phyloP scores from a whole-genome alignment of 495 filamentous ascomycete species.

The Neurospora sp. region DNA sequence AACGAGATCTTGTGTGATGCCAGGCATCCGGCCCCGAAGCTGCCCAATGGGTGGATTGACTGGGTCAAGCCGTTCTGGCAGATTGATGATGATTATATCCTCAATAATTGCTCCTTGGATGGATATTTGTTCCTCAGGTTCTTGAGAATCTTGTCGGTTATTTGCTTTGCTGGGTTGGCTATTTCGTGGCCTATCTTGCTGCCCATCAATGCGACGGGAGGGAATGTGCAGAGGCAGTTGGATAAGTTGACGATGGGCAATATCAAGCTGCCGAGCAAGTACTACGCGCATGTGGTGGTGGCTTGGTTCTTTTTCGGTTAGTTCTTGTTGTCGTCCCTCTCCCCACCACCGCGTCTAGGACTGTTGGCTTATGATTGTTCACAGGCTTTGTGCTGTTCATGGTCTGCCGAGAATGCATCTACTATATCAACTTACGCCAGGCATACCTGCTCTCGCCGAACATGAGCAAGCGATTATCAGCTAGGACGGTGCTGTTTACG shows the following conservation, averaged over 20 bases:
- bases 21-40: slow-evolving; percentile 52
- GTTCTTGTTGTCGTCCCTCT: slow-evolving; percentile 6
- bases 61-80: slow-evolving; percentile 55
- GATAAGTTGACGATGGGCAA: slow-evolving; percentile 61
- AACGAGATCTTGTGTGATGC: slow-evolving; percentile 11
- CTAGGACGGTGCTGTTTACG: slow-evolving; percentile 60
- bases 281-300: slow-evolving; percentile 54
- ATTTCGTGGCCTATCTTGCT: slow-evolving; percentile 72
- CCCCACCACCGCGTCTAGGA: neutral
- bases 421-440: slow-evolving; percentile 59
- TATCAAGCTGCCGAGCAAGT: slow-evolving; percentile 37
- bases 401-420: slow-evolving; percentile 56
- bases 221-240: slow-evolving; percentile 46
- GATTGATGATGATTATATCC: slow-evolving; percentile 50
- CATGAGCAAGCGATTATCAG: slow-evolving; percentile 55
- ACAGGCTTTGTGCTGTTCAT: slow-evolving; percentile 56
- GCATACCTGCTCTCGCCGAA: slow-evolving; percentile 61
- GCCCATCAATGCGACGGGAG: slow-evolving; percentile 66
- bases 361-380: neutral
- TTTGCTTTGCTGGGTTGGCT: slow-evolving; percentile 61
- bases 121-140: slow-evolving; percentile 77
- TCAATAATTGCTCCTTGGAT: slow-evolving; percentile 61
- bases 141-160: slow-evolving; percentile 54
- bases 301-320: slow-evolving; percentile 57
- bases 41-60: slow-evolving; percentile 56